Evolutionary conservation across 345 rosid species (phyloP).

Genomic region (Punica granatum): DNA sequence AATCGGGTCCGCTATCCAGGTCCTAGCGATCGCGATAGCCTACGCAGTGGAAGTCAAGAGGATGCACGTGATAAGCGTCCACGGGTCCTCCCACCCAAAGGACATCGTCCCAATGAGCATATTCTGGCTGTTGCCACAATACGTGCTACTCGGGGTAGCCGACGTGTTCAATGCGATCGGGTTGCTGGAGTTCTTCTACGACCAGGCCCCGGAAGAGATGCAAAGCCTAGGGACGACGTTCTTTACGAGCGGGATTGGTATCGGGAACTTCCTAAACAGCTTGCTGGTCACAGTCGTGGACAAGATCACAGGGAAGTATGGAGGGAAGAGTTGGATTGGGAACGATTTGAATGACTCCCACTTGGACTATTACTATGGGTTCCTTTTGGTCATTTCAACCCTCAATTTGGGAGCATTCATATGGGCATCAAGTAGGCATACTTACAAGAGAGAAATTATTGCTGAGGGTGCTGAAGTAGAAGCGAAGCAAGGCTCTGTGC

Average conservation of each 20-base stretch:
- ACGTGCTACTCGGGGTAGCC: slow-evolving; percentile 60
- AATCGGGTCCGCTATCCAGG: slow-evolving; percentile 65
- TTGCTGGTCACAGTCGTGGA: slow-evolving; percentile 71
- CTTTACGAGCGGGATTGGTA: slow-evolving; percentile 83
- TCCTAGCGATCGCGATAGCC: slow-evolving; percentile 64
- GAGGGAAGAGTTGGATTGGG: slow-evolving; percentile 78
- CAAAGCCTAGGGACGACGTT: slow-evolving; percentile 90
- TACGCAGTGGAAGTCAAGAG: slow-evolving; percentile 59
- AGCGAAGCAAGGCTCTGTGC: slow-evolving; percentile 24
- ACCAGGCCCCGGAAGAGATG: slow-evolving; percentile 87
- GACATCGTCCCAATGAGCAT: slow-evolving; percentile 75
- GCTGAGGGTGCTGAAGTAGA: slow-evolving; percentile 32
- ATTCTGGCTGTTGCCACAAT: slow-evolving; percentile 78
- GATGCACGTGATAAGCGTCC: slow-evolving; percentile 38
- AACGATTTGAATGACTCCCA: slow-evolving; percentile 68
- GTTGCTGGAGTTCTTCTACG: slow-evolving; percentile 78
- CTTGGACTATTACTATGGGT: slow-evolving; percentile 82
- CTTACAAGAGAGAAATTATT: slow-evolving; percentile 56
- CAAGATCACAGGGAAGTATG: slow-evolving; percentile 41
- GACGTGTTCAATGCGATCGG: slow-evolving; percentile 83
- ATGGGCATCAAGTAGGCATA: slow-evolving; percentile 60
- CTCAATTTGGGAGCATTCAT: slow-evolving; percentile 56
- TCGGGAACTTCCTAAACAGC: slow-evolving; percentile 79
- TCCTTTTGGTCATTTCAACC: slow-evolving; percentile 52
- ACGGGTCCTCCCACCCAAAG: slow-evolving; percentile 32